Evolutionary conservation across 495 filamentous ascomycete species (phyloP).

Genomic region (Lasiosphaeria hispida): DNA sequence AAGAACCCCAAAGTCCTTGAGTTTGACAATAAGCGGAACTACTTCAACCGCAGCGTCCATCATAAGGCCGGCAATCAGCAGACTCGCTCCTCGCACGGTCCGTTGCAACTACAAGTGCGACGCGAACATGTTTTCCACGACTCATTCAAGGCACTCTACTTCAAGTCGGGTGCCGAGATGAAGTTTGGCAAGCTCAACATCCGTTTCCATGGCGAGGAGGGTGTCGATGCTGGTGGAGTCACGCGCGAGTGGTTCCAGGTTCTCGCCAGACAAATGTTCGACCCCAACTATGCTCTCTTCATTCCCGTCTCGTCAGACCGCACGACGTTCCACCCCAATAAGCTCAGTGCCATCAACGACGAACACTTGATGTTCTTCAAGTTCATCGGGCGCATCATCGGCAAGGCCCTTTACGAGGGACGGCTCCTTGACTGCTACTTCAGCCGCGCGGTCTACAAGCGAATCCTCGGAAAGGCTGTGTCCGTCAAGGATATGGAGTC

Average conservation of each 20-base stretch:
- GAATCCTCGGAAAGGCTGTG: constrained; percentile 88
- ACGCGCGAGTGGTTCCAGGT: constrained; percentile 99
- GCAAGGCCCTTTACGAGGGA: constrained; percentile 95
- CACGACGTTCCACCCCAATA: constrained; percentile 98
- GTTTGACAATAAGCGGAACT: constrained; percentile 99
- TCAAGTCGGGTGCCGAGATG: constrained; percentile 91
- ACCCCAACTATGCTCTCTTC: constrained; percentile 95
- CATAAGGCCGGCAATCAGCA: constrained; percentile 65
- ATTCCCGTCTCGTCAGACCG: constrained; percentile 95
- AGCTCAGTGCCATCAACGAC: constrained; percentile 84
- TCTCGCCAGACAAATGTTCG: constrained; percentile 97
- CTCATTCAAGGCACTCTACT: constrained; percentile 93
- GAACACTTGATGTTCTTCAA: constrained; percentile 99
- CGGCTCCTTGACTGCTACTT: constrained; percentile 98
- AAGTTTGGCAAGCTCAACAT: constrained; percentile 98
- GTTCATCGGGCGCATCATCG: constrained; percentile 97
- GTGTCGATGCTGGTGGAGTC: constrained; percentile 96
- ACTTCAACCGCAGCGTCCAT: constrained; percentile 92
- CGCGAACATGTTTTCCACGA: constrained; percentile 97
- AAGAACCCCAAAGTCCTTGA: constrained; percentile 99
- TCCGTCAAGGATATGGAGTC: constrained; percentile 99
- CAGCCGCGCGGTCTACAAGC: constrained; percentile 96
- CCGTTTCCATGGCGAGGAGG: constrained; percentile 95
- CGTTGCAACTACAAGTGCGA: constrained; percentile 85
- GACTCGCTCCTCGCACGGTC: constrained; percentile 52